Percentiles rank a stretch among this genome's conserved stretches.
phyloP scores from a whole-genome alignment of 2,329 filamentous ascomycete genomes.

The Penicillium verrucosum region DNA sequence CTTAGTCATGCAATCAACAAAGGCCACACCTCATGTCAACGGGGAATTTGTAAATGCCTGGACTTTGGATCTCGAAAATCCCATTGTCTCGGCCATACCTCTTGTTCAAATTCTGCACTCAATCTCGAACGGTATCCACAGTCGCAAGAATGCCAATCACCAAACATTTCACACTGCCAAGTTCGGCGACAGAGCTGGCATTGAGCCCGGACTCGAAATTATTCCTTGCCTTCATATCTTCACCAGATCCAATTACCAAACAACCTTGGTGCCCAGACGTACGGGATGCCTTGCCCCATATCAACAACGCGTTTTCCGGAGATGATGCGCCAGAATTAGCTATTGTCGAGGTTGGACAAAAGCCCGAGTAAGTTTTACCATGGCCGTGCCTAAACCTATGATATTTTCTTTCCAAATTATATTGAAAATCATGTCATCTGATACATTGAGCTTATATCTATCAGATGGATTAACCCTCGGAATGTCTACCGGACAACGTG shows the following conservation, averaged over 20 bases:
- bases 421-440: neutral
- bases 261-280: constrained; percentile 44
- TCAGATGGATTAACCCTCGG: constrained; percentile 35
- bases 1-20: neutral
- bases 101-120: neutral
- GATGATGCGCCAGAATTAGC: constrained; percentile 25
- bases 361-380: constrained; percentile 31
- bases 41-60: neutral
- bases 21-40: neutral
- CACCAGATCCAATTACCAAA: constrained; percentile 34
- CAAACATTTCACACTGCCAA: constrained; percentile 21
- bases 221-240: constrained; percentile 41
- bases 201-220: constrained; percentile 18
- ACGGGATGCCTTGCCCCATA: constrained; percentile 34
- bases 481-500: constrained; percentile 38
- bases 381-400: neutral
- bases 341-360: constrained; percentile 38
- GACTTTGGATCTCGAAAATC: neutral
- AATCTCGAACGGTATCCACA: neutral
- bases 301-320: constrained; percentile 31
- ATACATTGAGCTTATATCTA: neutral
- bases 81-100: neutral
- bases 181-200: constrained; percentile 14
- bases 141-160: constrained; percentile 29
- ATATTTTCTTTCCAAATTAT: neutral